Evolutionary conservation across 176 grass and related monocot genomes (phyloP), one percentile per base, ranked within the genome.

Genomic region (Oryza glaberrima): DNA sequence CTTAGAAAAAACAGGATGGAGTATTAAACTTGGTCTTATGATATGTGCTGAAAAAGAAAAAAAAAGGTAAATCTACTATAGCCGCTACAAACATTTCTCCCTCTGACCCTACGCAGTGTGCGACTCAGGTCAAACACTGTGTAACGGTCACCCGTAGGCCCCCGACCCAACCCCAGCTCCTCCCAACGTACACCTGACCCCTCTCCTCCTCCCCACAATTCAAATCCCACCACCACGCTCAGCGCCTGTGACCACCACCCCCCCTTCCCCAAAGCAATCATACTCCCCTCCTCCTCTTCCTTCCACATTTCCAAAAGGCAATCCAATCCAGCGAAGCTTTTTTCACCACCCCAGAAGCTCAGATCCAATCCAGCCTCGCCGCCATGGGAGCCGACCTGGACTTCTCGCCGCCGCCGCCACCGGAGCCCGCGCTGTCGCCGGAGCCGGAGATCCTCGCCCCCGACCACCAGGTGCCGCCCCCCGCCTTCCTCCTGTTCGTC

Each of bases 391-490:
- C 54, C 54, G 54, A 58, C 16, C 2, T 20, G 19, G 54, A 58
- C 54, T 58, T 52, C 32, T 70, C 82, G 11, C 56, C 69, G 46
- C 81, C 51, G 11, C 56, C 58, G 46, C 81, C 51, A 10, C 78
- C 71, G 26, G 56, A 80, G 69, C 87, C 51, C 11, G 41, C 70
- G 63, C 20, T 23, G 7, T 81, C 87, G 17, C 77, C 82, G 28
- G 71, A 81, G 52, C 72, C 52, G 17, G 83, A 71, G 65, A 6
- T 81, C 65, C 54, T 47, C 52, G 22, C 40, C 40, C 25, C 43
- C 32, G 65, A 70, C 49, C 28, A 70, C 14, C 22, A 10, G 83
- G 82, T 81, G 36, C 36, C 5, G 30, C 47, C 13, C 3, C 13
- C 3, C 5, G 3, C 4, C 54, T 17, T 6, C 7, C 54, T 19